Percentiles rank a stretch among this genome's conserved stretches.
These are phyloP conservation scores for Paradendryphiella salina DNA, from an alignment of 2,329 filamentous ascomycete species.

Conservation along the genomic window DNA sequence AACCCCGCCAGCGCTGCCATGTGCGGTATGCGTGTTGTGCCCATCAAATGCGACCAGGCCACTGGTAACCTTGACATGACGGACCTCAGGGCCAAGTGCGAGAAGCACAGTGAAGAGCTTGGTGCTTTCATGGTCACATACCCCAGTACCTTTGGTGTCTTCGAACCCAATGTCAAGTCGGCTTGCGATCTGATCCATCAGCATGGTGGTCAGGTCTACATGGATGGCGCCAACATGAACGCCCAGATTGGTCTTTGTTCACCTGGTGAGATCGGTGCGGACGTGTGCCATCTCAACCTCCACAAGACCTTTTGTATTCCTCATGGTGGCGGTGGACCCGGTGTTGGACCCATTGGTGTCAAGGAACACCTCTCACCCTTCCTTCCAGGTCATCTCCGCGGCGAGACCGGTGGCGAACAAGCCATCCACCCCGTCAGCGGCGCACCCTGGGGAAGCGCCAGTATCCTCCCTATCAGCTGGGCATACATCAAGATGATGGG, in stretches of 20 bases:
- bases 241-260: slow-evolving; percentile 95
- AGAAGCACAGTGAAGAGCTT: slow-evolving; percentile 82
- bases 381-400: slow-evolving; percentile 71
- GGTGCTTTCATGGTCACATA: slow-evolving; percentile 97
- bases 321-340: slow-evolving; percentile 90
- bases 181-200: slow-evolving; percentile 84
- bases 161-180: slow-evolving; percentile 85
- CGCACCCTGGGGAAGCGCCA: slow-evolving; percentile 83
- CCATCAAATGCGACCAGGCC: slow-evolving; percentile 83
- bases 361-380: slow-evolving; percentile 76
- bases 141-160: slow-evolving; percentile 91
- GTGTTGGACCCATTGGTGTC: slow-evolving; percentile 91
- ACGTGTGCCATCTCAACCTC: slow-evolving; percentile 95
- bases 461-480: slow-evolving; percentile 92
- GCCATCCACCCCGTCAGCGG: slow-evolving; percentile 75
- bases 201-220: slow-evolving; percentile 91
- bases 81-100: slow-evolving; percentile 84
- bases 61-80: slow-evolving; percentile 88
- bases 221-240: slow-evolving; percentile 99
- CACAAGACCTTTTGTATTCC: slow-evolving; percentile 99
- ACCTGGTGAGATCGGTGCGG: slow-evolving; percentile 90
- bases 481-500: slow-evolving; percentile 96
- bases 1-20: slow-evolving; percentile 95
- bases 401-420: slow-evolving; percentile 59
- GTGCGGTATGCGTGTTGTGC: slow-evolving; percentile 92